Percentiles rank a stretch among this genome's conserved stretches.
phyloP scores from a whole-genome alignment of 164 flowering plant genomes.

The Taxillus chinensis region DNA sequence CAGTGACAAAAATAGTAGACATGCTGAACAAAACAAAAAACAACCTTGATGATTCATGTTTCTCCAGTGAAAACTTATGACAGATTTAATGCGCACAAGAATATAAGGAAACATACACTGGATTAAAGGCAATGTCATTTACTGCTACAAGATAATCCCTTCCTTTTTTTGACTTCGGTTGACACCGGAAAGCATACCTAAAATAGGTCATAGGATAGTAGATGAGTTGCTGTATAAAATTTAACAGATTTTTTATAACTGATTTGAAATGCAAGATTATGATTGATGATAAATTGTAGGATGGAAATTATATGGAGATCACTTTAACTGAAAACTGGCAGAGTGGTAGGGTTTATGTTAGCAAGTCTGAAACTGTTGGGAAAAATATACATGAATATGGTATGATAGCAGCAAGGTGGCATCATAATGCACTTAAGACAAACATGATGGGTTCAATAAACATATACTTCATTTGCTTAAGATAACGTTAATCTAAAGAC shows the following conservation, averaged over 20 bases:
- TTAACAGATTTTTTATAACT: background rate
- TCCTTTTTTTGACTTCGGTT: conserved; percentile 57
- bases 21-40: conserved; percentile 16
- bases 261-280: background rate
- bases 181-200: conserved; percentile 75
- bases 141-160: conserved; percentile 48
- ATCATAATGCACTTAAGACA: too few species aligned
- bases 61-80: background rate
- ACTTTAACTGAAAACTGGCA: too few species aligned
- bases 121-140: conserved; percentile 74
- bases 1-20: conserved; percentile 56
- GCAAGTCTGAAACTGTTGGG: too few species aligned
- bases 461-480: background rate
- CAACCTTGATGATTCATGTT: background rate
- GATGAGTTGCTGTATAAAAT: background rate
- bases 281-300: background rate
- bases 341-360: too few species aligned
- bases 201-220: conserved; percentile 6
- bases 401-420: too few species aligned
- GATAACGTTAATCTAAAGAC: conserved; percentile 2
- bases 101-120: conserved; percentile 38
- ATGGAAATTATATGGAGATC: too few species aligned
- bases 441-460: too few species aligned
- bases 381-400: too few species aligned
- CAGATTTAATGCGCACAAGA: background rate